Percentiles rank a stretch among this genome's conserved stretches.
Conservation (phyloP, 768 basidiomycete genomes). For the Grammothele lineata region DNA sequence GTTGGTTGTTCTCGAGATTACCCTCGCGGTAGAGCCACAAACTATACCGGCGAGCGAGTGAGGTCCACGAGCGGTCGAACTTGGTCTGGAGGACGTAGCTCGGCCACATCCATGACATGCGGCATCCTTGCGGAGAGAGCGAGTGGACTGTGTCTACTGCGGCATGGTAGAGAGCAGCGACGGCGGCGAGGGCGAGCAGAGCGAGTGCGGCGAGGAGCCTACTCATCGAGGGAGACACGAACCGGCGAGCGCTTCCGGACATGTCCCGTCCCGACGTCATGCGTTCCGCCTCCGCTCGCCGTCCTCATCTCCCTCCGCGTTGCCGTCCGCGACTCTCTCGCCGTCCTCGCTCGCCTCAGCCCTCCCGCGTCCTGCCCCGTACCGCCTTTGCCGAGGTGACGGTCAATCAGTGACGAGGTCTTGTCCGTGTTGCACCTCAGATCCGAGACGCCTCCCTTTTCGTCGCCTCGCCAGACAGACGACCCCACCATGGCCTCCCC, state of each 20-base stretch:
- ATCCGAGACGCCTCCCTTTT: too few relatives aligned
- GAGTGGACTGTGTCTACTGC: conserved; percentile 36
- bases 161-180: conserved; percentile 32
- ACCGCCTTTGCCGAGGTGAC: too few relatives aligned
- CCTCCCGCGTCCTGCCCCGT: too few relatives aligned
- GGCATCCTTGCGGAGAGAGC: conserved; percentile 86
- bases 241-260: conserved; percentile 14
- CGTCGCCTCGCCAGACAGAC: neutral
- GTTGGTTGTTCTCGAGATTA: conserved; percentile 80
- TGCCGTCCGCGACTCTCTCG: neutral
- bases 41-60: conserved; percentile 68
- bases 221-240: conserved; percentile 21
- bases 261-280: conserved; percentile 16
- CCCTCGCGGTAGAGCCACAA: conserved; percentile 91
- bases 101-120: conserved; percentile 96
- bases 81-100: conserved; percentile 73
- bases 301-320: neutral
- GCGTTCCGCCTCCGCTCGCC: conserved; percentile 13
- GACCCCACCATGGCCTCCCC: conserved; percentile 22
- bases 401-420: too few relatives aligned
- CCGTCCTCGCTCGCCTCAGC: neutral
- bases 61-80: conserved; percentile 68
- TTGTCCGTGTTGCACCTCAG: too few relatives aligned
- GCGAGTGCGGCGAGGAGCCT: conserved; percentile 13
- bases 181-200: conserved; percentile 26